Evolutionary conservation across 2,329 filamentous ascomycete genomes (phyloP).

Genomic region (Tolypocladium capitatum): DNA sequence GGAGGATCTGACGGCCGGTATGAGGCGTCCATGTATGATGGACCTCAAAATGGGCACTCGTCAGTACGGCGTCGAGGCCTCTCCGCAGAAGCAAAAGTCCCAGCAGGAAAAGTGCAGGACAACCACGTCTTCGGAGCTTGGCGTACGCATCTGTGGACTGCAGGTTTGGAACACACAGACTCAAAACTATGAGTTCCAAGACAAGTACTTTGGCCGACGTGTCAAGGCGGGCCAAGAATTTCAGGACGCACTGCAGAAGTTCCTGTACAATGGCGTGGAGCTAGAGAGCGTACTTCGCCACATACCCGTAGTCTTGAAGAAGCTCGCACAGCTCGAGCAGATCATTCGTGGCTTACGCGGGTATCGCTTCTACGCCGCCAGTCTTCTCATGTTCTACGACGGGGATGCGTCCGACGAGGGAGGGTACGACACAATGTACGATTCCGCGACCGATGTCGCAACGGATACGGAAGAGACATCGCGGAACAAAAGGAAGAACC

Average conservation of each 20-base stretch:
- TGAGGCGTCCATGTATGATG: constrained; percentile 93
- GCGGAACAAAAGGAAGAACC: constrained; percentile 33
- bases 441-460: constrained; percentile 44
- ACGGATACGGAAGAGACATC: constrained; percentile 44
- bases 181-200: constrained; percentile 83
- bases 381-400: constrained; percentile 90
- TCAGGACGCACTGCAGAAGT: constrained; percentile 73
- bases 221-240: constrained; percentile 82
- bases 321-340: constrained; percentile 67
- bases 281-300: constrained; percentile 69
- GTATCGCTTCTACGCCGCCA: constrained; percentile 92
- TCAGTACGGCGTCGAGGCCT: constrained; percentile 88
- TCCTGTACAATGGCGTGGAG: constrained; percentile 81
- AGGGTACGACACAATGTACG: constrained; percentile 37
- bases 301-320: constrained; percentile 76
- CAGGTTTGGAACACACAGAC: constrained; percentile 87
- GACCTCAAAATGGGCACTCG: constrained; percentile 98
- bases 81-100: constrained; percentile 81
- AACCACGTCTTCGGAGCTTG: constrained; percentile 83
- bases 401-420: constrained; percentile 48
- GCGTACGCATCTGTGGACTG: constrained; percentile 87
- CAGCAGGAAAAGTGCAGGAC: constrained; percentile 85
- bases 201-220: constrained; percentile 92
- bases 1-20: constrained; percentile 89
- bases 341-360: constrained; percentile 70